Percentiles rank a stretch among this genome's conserved stretches.
phyloP scores from a whole-genome alignment of 768 basidiomycete genomes.

The Chlorophyllum brunneum region DNA sequence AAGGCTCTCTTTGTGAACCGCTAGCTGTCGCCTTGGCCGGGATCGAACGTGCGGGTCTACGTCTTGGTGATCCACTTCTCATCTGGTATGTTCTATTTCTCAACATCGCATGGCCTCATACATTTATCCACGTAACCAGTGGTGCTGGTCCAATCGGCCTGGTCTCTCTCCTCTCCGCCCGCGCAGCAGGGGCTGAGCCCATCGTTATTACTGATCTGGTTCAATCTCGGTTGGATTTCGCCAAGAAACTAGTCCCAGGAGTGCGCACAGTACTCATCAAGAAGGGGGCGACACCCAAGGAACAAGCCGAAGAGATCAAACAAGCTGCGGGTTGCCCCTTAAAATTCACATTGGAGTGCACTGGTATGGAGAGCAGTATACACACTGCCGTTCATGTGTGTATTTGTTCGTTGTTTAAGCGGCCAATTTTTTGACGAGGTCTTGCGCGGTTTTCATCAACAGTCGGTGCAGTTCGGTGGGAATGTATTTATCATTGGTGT shows the following conservation, averaged over 20 bases:
- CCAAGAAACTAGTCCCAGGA: constrained; percentile 55
- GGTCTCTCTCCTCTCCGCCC: constrained; percentile 55
- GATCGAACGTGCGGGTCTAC: constrained; percentile 59
- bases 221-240: constrained; percentile 63
- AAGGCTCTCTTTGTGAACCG: constrained; percentile 66
- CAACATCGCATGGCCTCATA: neutral
- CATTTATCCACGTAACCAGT: constrained; percentile 25
- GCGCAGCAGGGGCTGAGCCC: constrained; percentile 68
- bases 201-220: constrained; percentile 68
- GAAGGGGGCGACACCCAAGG: constrained; percentile 40
- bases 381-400: constrained; percentile 55
- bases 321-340: constrained; percentile 44
- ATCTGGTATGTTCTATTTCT: constrained; percentile 42
- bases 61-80: constrained; percentile 60
- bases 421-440: neutral
- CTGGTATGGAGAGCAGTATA: constrained; percentile 60
- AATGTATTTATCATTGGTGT: constrained; percentile 72
- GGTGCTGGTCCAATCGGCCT: constrained; percentile 70
- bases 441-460: neutral
- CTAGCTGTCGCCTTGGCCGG: constrained; percentile 66
- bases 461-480: constrained; percentile 63
- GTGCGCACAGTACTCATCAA: constrained; percentile 55
- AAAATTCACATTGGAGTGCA: constrained; percentile 58
- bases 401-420: neutral
- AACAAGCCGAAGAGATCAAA: constrained; percentile 51